Percentiles rank a stretch among this genome's conserved stretches.
These are phyloP conservation scores for Acacia pycnantha DNA, from an alignment of 331 rosid genomes.

Conservation along the genomic window DNA sequence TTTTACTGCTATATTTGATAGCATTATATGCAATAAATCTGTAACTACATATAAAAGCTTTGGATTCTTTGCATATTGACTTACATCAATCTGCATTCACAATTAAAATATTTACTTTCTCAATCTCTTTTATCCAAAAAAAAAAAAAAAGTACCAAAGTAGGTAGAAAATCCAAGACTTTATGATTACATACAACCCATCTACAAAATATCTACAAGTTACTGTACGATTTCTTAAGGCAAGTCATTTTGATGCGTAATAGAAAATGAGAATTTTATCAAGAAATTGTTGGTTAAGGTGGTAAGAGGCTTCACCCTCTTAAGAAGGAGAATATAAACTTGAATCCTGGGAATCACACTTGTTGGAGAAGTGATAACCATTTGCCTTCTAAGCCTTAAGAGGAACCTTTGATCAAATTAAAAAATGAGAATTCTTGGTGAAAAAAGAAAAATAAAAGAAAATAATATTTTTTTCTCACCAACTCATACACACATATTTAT, in stretches of 20 bases:
- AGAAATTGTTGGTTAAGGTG: too few relatives aligned
- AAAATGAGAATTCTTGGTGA: too few relatives aligned
- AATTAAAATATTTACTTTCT: not conserved
- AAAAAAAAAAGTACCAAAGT: not conserved
- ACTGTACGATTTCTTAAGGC: not conserved
- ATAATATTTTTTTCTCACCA: not conserved
- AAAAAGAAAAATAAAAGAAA: too few relatives aligned
- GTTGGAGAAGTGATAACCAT: too few relatives aligned
- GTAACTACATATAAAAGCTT: not conserved
- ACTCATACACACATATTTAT: not conserved
- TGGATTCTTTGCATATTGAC: not conserved
- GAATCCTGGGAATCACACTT: too few relatives aligned
- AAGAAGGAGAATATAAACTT: too few relatives aligned
- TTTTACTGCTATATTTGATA: not conserved
- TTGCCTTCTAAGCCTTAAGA: too few relatives aligned
- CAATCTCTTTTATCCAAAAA: not conserved
- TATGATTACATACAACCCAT: not conserved
- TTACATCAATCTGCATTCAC: not conserved
- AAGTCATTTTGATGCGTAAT: not conserved
- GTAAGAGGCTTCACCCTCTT: rapidly evolving
- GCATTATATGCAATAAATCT: not conserved
- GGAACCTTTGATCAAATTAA: too few relatives aligned
- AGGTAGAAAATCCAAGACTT: not conserved
- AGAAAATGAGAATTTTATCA: not conserved
- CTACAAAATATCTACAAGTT: not conserved